phyloP scores from a whole-genome alignment of 257 asterid genomes.

The Eucommia ulmoides region DNA sequence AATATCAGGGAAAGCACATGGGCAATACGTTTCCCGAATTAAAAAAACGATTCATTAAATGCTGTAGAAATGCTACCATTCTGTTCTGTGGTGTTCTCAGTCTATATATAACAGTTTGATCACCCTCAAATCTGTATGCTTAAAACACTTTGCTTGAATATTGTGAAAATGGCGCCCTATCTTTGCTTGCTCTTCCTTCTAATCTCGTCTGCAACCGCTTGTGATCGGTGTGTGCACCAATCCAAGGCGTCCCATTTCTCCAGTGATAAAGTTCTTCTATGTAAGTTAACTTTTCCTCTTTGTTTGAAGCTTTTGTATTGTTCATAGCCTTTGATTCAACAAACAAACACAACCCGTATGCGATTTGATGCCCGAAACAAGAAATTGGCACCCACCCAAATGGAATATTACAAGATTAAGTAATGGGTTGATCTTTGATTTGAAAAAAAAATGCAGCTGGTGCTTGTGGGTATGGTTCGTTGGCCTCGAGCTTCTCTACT shows the following conservation, averaged over 20 bases:
- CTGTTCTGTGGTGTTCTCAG: too few species aligned
- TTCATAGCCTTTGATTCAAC: too few species aligned
- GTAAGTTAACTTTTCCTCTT: constrained; percentile 19
- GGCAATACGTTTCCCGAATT: too few species aligned
- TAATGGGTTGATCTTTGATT: neutral
- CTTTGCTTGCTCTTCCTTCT: constrained; percentile 16
- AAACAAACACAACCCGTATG: neutral
- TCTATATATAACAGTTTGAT: too few species aligned
- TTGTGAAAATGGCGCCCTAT: constrained; percentile 4
- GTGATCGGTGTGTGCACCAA: constrained; percentile 56
- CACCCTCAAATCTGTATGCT: too few species aligned
- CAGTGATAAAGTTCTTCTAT: constrained; percentile 32
- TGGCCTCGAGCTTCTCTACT: constrained; percentile 43
- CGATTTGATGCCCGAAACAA: neutral
- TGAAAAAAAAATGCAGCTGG: constrained; percentile 40
- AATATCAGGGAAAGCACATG: too few species aligned
- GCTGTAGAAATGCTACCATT: too few species aligned
- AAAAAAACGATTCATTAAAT: too few species aligned
- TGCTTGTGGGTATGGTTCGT: constrained; percentile 69
- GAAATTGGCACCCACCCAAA: neutral
- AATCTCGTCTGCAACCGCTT: constrained; percentile 38
- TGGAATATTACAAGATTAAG: neutral
- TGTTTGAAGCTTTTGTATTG: too few species aligned
- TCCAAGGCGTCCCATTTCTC: constrained; percentile 46
- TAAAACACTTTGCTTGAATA: too few species aligned